A percentile compares a stretch with the other conserved stretches of the same genome.
These are phyloP conservation scores for Paecilomyces formosus DNA, from an alignment of 2,329 filamentous ascomycete species.

Conservation along the genomic window DNA sequence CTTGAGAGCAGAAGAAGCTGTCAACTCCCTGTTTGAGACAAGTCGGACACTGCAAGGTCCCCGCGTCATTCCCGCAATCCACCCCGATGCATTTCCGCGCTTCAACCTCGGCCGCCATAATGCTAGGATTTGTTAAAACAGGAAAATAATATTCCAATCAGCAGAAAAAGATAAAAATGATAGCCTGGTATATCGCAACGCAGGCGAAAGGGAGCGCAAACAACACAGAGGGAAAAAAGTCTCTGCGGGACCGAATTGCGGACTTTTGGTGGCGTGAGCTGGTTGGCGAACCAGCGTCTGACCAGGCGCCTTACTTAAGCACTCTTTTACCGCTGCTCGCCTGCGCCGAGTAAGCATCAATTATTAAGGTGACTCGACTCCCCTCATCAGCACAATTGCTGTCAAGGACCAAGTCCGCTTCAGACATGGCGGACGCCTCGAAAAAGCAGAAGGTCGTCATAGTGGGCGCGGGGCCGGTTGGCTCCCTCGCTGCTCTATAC, in stretches of 20 bases:
- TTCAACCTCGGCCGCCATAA: slow-evolving; percentile 22
- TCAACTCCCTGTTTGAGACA: slow-evolving; percentile 86
- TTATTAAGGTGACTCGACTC: not conserved
- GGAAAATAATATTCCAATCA: not conserved
- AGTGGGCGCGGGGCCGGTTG: slow-evolving; percentile 79
- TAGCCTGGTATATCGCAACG: not conserved
- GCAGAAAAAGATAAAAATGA: not conserved
- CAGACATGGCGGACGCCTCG: slow-evolving; percentile 3
- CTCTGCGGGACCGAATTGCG: not conserved
- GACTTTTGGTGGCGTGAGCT: not conserved
- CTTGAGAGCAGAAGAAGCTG: slow-evolving; percentile 95
- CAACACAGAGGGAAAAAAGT: not conserved
- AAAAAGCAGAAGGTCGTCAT: slow-evolving; percentile 51
- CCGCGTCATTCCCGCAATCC: slow-evolving; percentile 82
- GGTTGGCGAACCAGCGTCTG: not conserved
- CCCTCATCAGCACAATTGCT: not conserved
- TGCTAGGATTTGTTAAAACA: not conserved
- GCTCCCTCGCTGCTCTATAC: slow-evolving; percentile 84
- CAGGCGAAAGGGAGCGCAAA: not conserved
- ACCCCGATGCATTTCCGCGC: slow-evolving; percentile 60
- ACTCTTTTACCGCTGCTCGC: not conserved
- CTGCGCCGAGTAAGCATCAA: not conserved
- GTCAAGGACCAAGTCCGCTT: not conserved
- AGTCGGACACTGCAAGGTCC: slow-evolving; percentile 83
- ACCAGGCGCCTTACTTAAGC: not conserved